phyloP scores from a whole-genome alignment of 179 eudicot species.

The Sideroxylon spinosum region DNA sequence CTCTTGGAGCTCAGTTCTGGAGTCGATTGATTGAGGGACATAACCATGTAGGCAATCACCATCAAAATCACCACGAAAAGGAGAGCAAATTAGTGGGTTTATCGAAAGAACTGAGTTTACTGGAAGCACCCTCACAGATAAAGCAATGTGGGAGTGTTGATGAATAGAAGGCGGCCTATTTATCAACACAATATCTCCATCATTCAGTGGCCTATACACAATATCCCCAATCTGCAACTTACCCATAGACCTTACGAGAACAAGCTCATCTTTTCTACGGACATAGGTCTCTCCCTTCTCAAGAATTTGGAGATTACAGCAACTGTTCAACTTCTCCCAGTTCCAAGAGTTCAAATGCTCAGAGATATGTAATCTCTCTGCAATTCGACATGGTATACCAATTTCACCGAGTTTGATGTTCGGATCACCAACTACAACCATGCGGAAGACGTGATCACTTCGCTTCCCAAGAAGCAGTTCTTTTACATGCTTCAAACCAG shows the following conservation, averaged over 20 bases:
- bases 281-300: slow-evolving; percentile 53
- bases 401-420: slow-evolving; percentile 63
- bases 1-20: slow-evolving; percentile 74
- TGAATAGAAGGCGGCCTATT: slow-evolving; percentile 96
- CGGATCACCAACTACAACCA: slow-evolving; percentile 90
- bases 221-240: slow-evolving; percentile 61
- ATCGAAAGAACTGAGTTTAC: slow-evolving; percentile 63
- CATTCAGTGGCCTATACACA: slow-evolving; percentile 57
- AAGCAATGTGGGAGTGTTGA: slow-evolving; percentile 76
- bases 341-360: slow-evolving; percentile 66
- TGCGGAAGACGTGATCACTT: slow-evolving; percentile 72
- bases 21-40: slow-evolving; percentile 70
- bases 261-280: slow-evolving; percentile 54
- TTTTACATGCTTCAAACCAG: slow-evolving; percentile 77
- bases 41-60: slow-evolving; percentile 95
- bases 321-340: slow-evolving; percentile 49
- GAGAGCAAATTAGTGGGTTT: slow-evolving; percentile 81
- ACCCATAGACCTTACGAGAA: slow-evolving; percentile 44
- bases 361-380: slow-evolving; percentile 63
- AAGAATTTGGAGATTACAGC: slow-evolving; percentile 51
- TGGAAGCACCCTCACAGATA: slow-evolving; percentile 69
- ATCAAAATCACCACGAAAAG: slow-evolving; percentile 88
- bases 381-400: slow-evolving; percentile 68
- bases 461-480: slow-evolving; percentile 79
- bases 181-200: slow-evolving; percentile 79